Conservation (phyloP, 768 basidiomycete genomes). For the Calocera viscosa region DNA sequence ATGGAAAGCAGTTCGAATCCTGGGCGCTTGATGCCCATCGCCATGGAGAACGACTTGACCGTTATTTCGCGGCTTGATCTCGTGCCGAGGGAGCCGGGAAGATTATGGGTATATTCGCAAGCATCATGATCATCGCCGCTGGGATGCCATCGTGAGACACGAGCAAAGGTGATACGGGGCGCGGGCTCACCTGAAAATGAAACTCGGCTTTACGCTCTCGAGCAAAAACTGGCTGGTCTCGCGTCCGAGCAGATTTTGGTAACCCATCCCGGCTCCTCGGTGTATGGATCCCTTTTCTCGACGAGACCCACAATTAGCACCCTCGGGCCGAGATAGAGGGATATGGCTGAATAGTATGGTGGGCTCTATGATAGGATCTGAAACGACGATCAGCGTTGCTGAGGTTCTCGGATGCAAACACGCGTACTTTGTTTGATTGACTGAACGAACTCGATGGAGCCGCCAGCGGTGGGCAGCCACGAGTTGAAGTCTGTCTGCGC, state of each 20-base stretch:
- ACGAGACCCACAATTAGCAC: slow-evolving; percentile 57
- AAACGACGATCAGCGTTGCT: slow-evolving; percentile 7
- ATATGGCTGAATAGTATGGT: slow-evolving; percentile 76
- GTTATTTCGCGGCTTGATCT: slow-evolving; percentile 55
- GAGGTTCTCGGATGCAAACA: not conserved
- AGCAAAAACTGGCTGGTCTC: slow-evolving; percentile 57
- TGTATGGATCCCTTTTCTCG: slow-evolving; percentile 62
- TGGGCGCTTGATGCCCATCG: slow-evolving; percentile 70
- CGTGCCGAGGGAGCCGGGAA: slow-evolving; percentile 19
- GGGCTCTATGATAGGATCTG: slow-evolving; percentile 31
- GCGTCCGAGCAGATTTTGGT: slow-evolving; percentile 69
- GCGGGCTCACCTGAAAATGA: slow-evolving; percentile 59
- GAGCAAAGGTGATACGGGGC: not conserved
- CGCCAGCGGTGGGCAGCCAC: slow-evolving; percentile 9
- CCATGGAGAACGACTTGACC: slow-evolving; percentile 82
- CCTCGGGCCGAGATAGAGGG: slow-evolving; percentile 64
- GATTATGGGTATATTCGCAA: slow-evolving; percentile 58
- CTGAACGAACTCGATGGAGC: slow-evolving; percentile 15
- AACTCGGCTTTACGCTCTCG: slow-evolving; percentile 45
- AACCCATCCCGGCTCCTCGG: slow-evolving; percentile 63
- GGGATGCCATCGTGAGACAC: slow-evolving; percentile 3
- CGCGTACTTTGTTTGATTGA: slow-evolving; percentile 7
- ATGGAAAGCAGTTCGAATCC: slow-evolving; percentile 87
- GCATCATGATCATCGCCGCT: slow-evolving; percentile 96
- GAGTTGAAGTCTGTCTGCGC: slow-evolving; percentile 23